Evolutionary conservation across 2,329 filamentous ascomycete species (phyloP), one percentile per base, ranked within the genome.

Genomic region (Aureobasidium sp.): DNA sequence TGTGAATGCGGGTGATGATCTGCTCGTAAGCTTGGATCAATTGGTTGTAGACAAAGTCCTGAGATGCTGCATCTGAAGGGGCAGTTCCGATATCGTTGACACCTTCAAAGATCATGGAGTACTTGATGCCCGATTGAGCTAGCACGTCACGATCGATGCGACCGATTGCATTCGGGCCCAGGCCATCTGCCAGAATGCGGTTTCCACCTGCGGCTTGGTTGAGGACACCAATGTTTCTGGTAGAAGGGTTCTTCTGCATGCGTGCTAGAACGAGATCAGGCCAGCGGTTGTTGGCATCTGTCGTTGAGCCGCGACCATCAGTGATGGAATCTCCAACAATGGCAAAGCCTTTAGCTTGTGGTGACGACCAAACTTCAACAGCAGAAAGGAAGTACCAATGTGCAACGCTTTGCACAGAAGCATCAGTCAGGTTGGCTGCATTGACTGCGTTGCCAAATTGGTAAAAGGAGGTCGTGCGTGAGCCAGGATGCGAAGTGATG

Each of bases 181-280:
- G 75, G 0, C 85, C 82, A 55, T 85, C 84, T 10, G 74, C 72
- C 0, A 88, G 77, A 2, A 88, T 78, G 0, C 83, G 74, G 70
- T 88, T 88, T n/a, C 85, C 86, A 46, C 85, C 85, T 0, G 85
- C 85, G 1, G 84, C 85, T 70, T 87, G 81, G 73, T 88, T 88
- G 64, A 79, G 75, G 13, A 88, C 72, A 13, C 79, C 78, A 54
- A 88, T 77, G 62, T 79, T 72, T 23, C 72, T 74, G 49, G 80
- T 78, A 13, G 69, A 64, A 10, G 69, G 68, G 49, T 76, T 68
- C 64, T 77, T 67, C 67, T 82, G 77, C 74, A 85, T 72, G 60
- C 76, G 75, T 13, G 73, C 73, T 29, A 83, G 72, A 17, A 86
- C 73, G 0, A 82, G 73, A 65, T 85, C 81, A 2, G 83, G 80